Percentiles rank a stretch among this genome's conserved stretches.
These are phyloP conservation scores for Striga hermonthica DNA, from an alignment of 305 asterid species.

Conservation along the genomic window DNA sequence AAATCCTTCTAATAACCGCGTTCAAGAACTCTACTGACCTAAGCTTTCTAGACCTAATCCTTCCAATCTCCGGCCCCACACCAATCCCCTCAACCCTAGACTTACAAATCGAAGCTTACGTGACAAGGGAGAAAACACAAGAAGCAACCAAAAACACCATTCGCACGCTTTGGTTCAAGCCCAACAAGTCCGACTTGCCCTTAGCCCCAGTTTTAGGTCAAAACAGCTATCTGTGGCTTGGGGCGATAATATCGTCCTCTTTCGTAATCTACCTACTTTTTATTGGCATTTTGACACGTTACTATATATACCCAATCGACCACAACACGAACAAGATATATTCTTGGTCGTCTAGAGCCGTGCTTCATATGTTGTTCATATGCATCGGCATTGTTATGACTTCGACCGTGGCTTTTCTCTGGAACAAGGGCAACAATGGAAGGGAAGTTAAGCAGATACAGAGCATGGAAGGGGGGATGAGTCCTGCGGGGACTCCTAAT, in stretches of 20 bases:
- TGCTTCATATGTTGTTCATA: conserved; percentile 44
- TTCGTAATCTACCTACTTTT: conserved; percentile 46
- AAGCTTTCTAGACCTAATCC: conserved; percentile 59
- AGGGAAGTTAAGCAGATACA: conserved; percentile 46
- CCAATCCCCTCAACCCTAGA: conserved; percentile 28
- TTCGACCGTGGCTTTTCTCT: conserved; percentile 42
- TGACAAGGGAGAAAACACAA: conserved; percentile 40
- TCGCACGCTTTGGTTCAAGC: conserved; percentile 53
- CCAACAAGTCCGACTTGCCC: conserved; percentile 44
- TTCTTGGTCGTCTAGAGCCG: conserved; percentile 35
- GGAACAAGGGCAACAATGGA: conserved; percentile 38
- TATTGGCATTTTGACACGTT: conserved; percentile 45
- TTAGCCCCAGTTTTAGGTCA: conserved; percentile 48
- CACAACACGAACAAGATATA: conserved; percentile 44
- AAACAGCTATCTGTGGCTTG: conserved; percentile 56
- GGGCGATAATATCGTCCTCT: conserved; percentile 46
- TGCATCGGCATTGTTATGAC: conserved; percentile 35
- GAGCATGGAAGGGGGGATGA: conserved; percentile 43
- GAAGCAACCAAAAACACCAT: conserved; percentile 21
- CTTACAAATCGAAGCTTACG: conserved; percentile 18
- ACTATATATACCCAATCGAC: conserved; percentile 57
- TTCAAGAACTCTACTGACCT: conserved; percentile 49
- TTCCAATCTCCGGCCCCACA: conserved; percentile 42
- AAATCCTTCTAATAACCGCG: conserved; percentile 38
- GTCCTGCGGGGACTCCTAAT: conserved; percentile 36